These are phyloP conservation scores for Pelargonium myrrhifolium DNA, from an alignment of 441 rosid species.

Conservation along the genomic window DNA sequence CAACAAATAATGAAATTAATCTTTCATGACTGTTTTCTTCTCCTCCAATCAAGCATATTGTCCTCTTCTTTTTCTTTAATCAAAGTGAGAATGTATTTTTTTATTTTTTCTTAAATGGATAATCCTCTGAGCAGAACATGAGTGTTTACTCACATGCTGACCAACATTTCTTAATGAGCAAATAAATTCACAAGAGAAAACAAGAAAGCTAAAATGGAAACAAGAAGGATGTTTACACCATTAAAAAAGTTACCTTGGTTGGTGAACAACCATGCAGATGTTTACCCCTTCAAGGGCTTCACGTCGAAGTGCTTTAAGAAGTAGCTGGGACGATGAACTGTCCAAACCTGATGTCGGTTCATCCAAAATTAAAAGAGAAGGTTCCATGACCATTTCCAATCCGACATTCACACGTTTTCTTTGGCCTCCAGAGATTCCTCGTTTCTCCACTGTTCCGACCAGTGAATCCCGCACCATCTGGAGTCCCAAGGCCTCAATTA, in stretches of 20 bases:
- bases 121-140: neutral
- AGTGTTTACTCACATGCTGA: neutral
- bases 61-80: no score
- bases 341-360: conserved; percentile 98
- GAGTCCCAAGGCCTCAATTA: conserved; percentile 76
- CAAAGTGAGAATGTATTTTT: no score
- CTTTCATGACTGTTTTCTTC: no score
- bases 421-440: conserved; percentile 98
- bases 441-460: conserved; percentile 90
- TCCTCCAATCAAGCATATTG: no score
- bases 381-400: conserved; percentile 99
- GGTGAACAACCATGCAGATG: conserved; percentile 91
- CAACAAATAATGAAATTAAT: no score
- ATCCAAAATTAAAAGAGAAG: conserved; percentile 88
- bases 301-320: conserved; percentile 88
- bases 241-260: conserved; percentile 54
- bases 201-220: neutral
- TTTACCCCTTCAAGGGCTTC: conserved; percentile 99
- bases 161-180: neutral
- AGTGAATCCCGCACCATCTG: conserved; percentile 75
- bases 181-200: neutral
- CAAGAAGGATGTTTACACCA: neutral
- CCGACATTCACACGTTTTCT: conserved; percentile 95
- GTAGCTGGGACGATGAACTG: conserved; percentile 85
- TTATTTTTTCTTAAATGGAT: no score